Evolutionary conservation across 768 basidiomycete species (phyloP).

Genomic region (Leccinum subtestaceum): DNA sequence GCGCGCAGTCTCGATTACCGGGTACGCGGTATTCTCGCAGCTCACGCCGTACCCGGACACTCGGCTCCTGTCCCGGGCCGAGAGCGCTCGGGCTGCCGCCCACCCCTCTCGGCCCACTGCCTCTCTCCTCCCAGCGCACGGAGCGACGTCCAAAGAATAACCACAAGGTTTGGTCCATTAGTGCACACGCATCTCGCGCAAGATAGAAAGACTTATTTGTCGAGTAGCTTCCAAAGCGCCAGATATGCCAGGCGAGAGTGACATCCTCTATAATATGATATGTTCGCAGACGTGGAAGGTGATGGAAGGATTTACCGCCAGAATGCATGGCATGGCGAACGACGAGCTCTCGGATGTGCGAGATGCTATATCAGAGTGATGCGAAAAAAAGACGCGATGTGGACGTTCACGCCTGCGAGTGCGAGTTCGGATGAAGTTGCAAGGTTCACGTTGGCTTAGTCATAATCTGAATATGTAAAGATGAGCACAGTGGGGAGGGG

Average conservation of each 20-base stretch:
- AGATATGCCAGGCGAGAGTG: no score
- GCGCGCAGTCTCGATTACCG: neutral
- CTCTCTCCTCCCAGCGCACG: neutral
- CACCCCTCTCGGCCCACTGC: neutral
- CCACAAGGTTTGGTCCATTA: constrained; percentile 2
- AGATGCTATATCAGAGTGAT: constrained; percentile 8
- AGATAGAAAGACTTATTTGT: neutral
- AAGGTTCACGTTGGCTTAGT: constrained; percentile 9
- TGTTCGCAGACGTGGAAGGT: constrained; percentile 5
- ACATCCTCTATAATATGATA: neutral
- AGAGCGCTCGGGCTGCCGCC: no score
- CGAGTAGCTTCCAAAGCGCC: neutral
- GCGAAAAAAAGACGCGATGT: constrained; percentile 10
- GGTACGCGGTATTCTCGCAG: neutral
- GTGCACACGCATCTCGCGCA: constrained; percentile 7
- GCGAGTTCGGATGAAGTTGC: constrained; percentile 17
- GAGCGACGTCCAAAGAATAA: neutral
- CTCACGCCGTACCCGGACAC: neutral
- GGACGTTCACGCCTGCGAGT: constrained; percentile 6
- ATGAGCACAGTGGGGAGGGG: constrained; percentile 9
- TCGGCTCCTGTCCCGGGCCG: no score
- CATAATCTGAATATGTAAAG: constrained; percentile 6
- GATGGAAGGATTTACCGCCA: neutral
- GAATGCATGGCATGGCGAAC: neutral
- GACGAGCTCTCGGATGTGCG: constrained; percentile 6